Conservation (phyloP, 164 flowering plant species). For the Amborella trichopoda region DNA sequence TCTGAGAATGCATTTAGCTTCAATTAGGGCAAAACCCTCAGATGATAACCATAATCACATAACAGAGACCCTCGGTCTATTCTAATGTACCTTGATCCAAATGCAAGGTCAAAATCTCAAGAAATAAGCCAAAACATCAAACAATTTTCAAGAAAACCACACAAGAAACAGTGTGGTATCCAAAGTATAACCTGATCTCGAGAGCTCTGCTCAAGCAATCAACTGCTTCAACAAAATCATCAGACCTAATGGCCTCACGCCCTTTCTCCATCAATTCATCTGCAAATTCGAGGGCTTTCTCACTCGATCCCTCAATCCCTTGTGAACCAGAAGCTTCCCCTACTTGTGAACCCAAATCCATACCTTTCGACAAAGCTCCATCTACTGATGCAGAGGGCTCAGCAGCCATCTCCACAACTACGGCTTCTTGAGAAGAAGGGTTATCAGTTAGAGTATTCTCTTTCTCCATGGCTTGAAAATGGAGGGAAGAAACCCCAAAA, state of each 20-base stretch:
- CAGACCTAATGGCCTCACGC: constrained; percentile 32
- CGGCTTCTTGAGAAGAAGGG: too few species aligned
- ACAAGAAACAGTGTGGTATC: too few species aligned
- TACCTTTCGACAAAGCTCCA: too few species aligned
- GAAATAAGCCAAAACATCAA: background rate
- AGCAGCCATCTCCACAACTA: too few species aligned
- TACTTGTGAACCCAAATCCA: too few species aligned
- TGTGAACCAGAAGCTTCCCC: too few species aligned
- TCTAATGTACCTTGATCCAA: background rate
- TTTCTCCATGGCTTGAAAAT: too few species aligned
- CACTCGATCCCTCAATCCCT: constrained; percentile 12
- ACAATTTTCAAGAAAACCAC: background rate
- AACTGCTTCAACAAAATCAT: constrained; percentile 49
- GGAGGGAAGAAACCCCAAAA: too few species aligned
- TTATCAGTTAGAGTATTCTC: too few species aligned
- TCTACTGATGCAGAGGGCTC: too few species aligned
- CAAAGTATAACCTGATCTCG: constrained; percentile 66
- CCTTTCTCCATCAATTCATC: constrained; percentile 65
- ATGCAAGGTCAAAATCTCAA: background rate
- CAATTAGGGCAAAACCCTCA: background rate
- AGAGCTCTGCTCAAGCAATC: constrained; percentile 91
- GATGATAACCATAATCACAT: background rate
- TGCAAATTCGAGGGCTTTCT: constrained; percentile 45
- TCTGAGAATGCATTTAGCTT: too few species aligned
- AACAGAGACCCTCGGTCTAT: background rate